Evolutionary conservation across 805 yeast genomes (phyloP).

Genomic region (Jamesozyma gamospora): DNA sequence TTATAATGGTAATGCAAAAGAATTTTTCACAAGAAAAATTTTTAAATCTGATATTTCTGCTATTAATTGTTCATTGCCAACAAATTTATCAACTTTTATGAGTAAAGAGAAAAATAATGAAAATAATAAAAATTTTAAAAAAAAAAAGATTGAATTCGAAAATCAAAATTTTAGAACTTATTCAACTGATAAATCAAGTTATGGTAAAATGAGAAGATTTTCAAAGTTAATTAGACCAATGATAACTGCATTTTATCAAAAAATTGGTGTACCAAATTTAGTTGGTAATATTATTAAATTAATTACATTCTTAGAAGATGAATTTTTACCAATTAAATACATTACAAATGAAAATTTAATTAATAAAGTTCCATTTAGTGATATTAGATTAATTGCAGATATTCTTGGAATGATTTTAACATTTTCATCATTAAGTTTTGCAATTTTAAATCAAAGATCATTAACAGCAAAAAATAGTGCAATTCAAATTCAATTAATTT

Average conservation of each 20-base stretch:
- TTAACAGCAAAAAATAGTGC: constrained; percentile 5
- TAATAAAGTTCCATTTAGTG: constrained; percentile 2
- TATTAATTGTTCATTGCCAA: no score
- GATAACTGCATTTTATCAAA: constrained; percentile 5
- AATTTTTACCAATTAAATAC: constrained; percentile 9
- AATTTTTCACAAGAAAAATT: no score
- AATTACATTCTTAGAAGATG: constrained; percentile 6
- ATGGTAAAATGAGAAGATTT: constrained; percentile 10
- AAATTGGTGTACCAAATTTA: constrained; percentile 9
- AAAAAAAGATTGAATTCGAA: neutral
- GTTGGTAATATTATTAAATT: neutral
- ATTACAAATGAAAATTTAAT: constrained; percentile 6
- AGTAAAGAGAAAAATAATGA: neutral
- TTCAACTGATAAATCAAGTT: constrained; percentile 1
- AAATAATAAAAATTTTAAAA: neutral
- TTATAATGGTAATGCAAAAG: no score
- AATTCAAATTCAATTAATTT: constrained; percentile 9
- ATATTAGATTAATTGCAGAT: neutral
- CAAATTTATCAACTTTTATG: no score
- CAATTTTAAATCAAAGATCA: constrained; percentile 7
- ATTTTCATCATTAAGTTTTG: constrained; percentile 12
- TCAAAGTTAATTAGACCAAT: constrained; percentile 15
- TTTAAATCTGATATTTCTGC: no score
- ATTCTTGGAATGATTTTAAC: constrained; percentile 5
- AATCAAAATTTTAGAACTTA: neutral